Evolutionary conservation across 179 eudicot species (phyloP).

Genomic region (Nepenthes alata): DNA sequence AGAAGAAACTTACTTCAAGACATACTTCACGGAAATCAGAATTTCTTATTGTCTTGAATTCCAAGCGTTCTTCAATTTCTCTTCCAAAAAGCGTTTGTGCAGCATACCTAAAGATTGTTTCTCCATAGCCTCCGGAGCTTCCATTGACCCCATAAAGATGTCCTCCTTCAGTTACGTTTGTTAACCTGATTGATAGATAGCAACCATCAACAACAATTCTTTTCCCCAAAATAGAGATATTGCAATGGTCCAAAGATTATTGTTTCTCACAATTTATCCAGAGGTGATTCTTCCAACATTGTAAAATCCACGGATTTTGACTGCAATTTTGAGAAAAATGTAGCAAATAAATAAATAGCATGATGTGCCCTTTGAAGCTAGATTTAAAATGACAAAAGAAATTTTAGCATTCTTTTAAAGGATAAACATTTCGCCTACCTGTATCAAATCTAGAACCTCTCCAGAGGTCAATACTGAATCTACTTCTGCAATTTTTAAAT

Average conservation of each 20-base stretch:
- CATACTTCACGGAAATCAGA: conserved; percentile 76
- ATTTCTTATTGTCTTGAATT: conserved; percentile 55
- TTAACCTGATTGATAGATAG: conserved; percentile 31
- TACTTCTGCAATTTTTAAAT: conserved; percentile 46
- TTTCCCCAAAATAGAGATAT: not conserved
- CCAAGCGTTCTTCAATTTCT: conserved; percentile 59
- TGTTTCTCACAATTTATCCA: conserved; percentile 59
- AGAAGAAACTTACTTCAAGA: conserved; percentile 55
- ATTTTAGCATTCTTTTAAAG: not conserved
- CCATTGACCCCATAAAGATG: conserved; percentile 74
- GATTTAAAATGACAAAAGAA: not conserved
- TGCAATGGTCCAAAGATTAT: not conserved
- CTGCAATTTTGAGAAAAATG: conserved; percentile 29
- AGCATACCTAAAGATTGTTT: conserved; percentile 61
- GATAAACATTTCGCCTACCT: conserved; percentile 26
- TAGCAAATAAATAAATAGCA: conserved; percentile 4
- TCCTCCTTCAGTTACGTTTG: conserved; percentile 76
- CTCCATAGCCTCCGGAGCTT: conserved; percentile 96
- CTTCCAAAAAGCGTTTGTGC: conserved; percentile 60
- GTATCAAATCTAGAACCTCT: conserved; percentile 77
- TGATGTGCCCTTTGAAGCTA: not conserved
- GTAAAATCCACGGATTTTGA: conserved; percentile 55
- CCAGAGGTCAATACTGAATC: conserved; percentile 97
- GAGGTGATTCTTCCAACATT: conserved; percentile 70
- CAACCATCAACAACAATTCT: not conserved